These are phyloP conservation scores for Annulohypoxylon bovei DNA, from an alignment of 495 filamentous ascomycete genomes.

Conservation along the genomic window DNA sequence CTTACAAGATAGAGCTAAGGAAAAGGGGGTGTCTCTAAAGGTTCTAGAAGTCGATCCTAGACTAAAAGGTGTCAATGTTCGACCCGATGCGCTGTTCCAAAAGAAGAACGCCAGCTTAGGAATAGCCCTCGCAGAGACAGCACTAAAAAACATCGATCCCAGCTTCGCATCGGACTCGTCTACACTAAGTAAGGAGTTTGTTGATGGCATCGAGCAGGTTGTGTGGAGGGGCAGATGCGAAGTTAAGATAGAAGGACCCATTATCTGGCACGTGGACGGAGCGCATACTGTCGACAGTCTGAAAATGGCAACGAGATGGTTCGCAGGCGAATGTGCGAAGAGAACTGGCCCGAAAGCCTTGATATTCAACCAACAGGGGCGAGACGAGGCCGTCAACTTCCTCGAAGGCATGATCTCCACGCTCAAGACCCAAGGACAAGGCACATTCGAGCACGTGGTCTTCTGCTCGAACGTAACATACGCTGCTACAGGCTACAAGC, in stretches of 20 bases:
- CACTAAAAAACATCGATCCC: constrained; percentile 59
- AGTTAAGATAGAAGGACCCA: constrained; percentile 68
- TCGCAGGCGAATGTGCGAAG: constrained; percentile 59
- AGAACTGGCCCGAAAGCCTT: constrained; percentile 66
- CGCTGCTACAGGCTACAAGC: constrained; percentile 71
- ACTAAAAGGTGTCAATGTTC: constrained; percentile 72
- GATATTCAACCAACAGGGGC: constrained; percentile 96
- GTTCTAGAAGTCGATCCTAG: constrained; percentile 72
- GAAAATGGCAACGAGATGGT: constrained; percentile 82
- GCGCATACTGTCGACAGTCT: constrained; percentile 93
- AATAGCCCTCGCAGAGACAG: constrained; percentile 73
- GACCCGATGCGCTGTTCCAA: constrained; percentile 83
- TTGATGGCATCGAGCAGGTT: constrained; percentile 77
- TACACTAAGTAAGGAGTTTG: constrained; percentile 71
- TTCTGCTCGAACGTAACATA: constrained; percentile 93
- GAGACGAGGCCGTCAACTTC: constrained; percentile 77
- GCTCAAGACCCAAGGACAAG: constrained; percentile 56
- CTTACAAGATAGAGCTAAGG: constrained; percentile 72
- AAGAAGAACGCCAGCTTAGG: constrained; percentile 87
- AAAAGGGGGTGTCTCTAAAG: constrained; percentile 68
- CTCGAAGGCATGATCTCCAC: constrained; percentile 70
- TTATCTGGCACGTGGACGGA: constrained; percentile 90
- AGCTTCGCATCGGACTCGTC: constrained; percentile 37
- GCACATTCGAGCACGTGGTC: constrained; percentile 79
- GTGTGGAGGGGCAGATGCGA: constrained; percentile 87